Conservation (phyloP, 2,329 filamentous ascomycete genomes). For the Aureobasidium sp. region DNA sequence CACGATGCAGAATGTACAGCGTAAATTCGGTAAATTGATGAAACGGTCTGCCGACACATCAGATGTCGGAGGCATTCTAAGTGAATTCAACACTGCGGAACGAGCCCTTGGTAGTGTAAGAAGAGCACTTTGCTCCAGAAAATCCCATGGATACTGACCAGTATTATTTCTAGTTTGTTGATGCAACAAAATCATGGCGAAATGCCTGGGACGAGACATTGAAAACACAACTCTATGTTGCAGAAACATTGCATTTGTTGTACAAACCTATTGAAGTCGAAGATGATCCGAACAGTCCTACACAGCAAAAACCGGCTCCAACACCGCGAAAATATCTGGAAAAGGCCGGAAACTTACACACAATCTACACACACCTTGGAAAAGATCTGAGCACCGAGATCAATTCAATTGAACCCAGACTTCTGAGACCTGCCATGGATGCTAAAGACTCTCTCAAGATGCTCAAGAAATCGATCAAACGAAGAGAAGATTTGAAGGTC, state of each 20-base stretch:
- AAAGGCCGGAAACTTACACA: constrained; percentile 56
- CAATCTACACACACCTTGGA: constrained; percentile 62
- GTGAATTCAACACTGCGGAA: constrained; percentile 74
- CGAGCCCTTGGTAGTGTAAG: constrained; percentile 61
- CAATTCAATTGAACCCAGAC: constrained; percentile 57
- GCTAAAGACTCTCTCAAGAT: constrained; percentile 62
- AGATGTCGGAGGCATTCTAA: constrained; percentile 64
- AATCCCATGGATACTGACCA: not conserved
- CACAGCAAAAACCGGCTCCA: constrained; percentile 43
- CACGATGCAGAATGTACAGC: constrained; percentile 61
- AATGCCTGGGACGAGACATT: constrained; percentile 70
- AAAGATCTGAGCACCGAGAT: constrained; percentile 65
- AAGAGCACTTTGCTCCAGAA: not conserved
- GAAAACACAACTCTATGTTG: constrained; percentile 43
- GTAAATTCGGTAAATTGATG: constrained; percentile 65
- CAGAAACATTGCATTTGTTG: constrained; percentile 60
- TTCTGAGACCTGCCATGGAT: constrained; percentile 61
- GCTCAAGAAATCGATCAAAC: constrained; percentile 76
- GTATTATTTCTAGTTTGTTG: constrained; percentile 45
- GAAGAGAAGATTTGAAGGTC: constrained; percentile 54
- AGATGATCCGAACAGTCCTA: constrained; percentile 43
- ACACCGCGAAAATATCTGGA: constrained; percentile 57
- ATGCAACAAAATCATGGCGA: constrained; percentile 66
- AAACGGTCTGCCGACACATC: constrained; percentile 66
- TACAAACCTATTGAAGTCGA: constrained; percentile 70